Conservation (phyloP, 345 rosid genomes). For the Noccaea caerulescens region DNA sequence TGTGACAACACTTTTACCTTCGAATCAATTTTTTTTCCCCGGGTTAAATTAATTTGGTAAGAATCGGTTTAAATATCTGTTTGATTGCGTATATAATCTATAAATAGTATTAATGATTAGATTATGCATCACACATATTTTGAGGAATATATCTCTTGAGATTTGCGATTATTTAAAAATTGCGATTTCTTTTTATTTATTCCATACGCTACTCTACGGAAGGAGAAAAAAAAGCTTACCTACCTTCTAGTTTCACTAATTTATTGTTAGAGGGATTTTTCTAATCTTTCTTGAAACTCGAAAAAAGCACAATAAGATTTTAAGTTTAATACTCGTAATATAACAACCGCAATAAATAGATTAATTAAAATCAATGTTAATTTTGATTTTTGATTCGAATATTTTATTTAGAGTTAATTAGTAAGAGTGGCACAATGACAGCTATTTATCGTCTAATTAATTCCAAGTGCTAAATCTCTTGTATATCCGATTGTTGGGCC, state of each 20-base stretch:
- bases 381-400: background rate
- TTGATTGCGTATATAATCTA: background rate
- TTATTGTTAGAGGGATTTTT: background rate
- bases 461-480: constrained; percentile 6
- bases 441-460: background rate
- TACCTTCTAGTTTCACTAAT: background rate
- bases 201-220: background rate
- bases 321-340: background rate
- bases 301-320: background rate
- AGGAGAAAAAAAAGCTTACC: background rate
- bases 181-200: background rate
- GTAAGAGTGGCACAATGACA: constrained; percentile 6
- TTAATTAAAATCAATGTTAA: background rate
- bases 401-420: background rate
- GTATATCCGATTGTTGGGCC: constrained; percentile 9
- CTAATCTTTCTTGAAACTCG: background rate
- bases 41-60: too few relatives aligned
- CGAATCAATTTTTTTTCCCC: background rate
- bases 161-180: constrained; percentile 1
- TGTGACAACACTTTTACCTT: background rate
- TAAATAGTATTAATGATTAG: background rate
- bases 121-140: background rate
- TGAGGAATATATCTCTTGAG: constrained; percentile 32
- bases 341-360: too few relatives aligned
- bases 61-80: background rate